Evolutionary conservation across 257 asterid species (phyloP), one percentile per base, ranked within the genome.

Genomic region (Ajuga chamaepitys): DNA sequence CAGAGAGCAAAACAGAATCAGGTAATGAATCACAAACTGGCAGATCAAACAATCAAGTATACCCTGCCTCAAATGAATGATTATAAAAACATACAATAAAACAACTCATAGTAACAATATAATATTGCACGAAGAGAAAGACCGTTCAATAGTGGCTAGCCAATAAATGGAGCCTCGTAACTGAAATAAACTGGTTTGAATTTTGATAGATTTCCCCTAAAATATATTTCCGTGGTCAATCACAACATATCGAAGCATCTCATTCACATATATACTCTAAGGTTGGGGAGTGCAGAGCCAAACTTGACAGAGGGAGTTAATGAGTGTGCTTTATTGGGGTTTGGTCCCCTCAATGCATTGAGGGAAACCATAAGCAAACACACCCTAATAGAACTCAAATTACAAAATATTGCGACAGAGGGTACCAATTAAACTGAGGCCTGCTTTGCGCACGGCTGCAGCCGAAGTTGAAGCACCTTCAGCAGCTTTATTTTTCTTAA

Each of bases 361-460:
- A n/a, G n/a, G n/a, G n/a, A n/a, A n/a, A n/a, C n/a, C n/a, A n/a
- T n/a, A n/a, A n/a, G n/a, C n/a, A n/a, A n/a, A n/a, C n/a, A n/a
- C n/a, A n/a, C n/a, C n/a, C n/a, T n/a, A n/a, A n/a, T n/a, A n/a
- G n/a, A 8, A 53, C 16, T 38, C 22, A 50, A 44, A 47, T 52
- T 44, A 38, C 14, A 41, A 0, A 68, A 64, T 28, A 55, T 1
- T 37, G 35, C 28, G 12, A 53, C 46, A 4, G 64, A 55, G 34
- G 11, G 9, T 84, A 93, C 99, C 99, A 71, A 88, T 86, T 67
- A 89, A 77, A 28, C 77, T 85, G 80, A 54, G 76, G 76, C 64
- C 58, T n/a, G 74, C 46, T 64, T 51, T 80, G 38, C 77, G 82
- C 12, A 59, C 81, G 4, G 77, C 69, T 38, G 87, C 87, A 20